Conservation (phyloP, 1,284 basidiomycete genomes). For the Papiliotrema nemorosa region DNA sequence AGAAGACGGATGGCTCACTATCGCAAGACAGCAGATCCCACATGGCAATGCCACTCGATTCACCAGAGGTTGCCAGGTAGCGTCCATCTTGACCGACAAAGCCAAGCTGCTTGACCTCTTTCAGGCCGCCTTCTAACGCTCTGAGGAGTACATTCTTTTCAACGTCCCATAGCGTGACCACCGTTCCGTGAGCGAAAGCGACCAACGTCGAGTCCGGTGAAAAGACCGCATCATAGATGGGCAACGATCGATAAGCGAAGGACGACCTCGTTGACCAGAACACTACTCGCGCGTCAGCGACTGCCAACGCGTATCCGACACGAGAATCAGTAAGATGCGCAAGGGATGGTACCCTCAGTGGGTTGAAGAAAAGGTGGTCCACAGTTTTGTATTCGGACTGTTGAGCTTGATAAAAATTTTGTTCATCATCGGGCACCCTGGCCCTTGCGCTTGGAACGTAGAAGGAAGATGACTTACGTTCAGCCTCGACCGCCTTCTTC, state of each 20-base stretch:
- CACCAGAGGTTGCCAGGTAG: conserved; percentile 57
- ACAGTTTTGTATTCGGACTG: conserved; percentile 47
- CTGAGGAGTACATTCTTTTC: conserved; percentile 63
- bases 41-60: conserved; percentile 58
- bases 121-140: conserved; percentile 60
- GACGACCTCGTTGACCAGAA: conserved; percentile 74
- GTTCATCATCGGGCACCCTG: conserved; percentile 38
- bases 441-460: background rate
- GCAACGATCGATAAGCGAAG: conserved; percentile 64
- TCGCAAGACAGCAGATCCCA: conserved; percentile 77
- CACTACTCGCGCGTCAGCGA: conserved; percentile 53
- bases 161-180: conserved; percentile 75
- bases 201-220: conserved; percentile 84
- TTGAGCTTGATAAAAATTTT: conserved; percentile 50
- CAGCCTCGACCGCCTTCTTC: conserved; percentile 29
- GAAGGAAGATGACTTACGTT: conserved; percentile 35
- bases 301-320: background rate
- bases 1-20: conserved; percentile 52
- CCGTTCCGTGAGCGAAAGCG: conserved; percentile 65
- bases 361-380: conserved; percentile 48
- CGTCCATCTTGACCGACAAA: conserved; percentile 51
- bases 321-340: background rate
- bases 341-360: conserved; percentile 36
- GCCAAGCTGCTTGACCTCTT: conserved; percentile 31
- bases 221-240: conserved; percentile 67